Conservation (phyloP, 495 filamentous ascomycete genomes). For the Podospora fimiseda region DNA sequence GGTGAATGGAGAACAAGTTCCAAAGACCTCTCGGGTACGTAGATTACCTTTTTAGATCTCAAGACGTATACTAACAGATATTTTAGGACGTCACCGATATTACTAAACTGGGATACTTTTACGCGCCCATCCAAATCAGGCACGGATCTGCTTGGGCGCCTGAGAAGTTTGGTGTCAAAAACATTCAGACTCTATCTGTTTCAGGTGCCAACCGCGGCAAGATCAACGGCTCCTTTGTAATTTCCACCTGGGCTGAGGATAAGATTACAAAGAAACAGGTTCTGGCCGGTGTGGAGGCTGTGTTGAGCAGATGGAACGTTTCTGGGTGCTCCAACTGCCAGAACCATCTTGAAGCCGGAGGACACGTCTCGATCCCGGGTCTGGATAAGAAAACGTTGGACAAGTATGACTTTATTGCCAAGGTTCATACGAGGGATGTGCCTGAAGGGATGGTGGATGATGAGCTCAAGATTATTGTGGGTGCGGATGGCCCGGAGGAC, state of each 20-base stretch:
- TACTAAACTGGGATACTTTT: constrained; percentile 7
- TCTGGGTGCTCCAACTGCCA: not conserved
- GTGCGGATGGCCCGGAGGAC: no score
- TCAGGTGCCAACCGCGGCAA: constrained; percentile 12
- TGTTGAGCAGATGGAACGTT: not conserved
- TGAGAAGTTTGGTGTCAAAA: not conserved
- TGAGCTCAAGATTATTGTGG: no score
- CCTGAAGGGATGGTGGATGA: no score
- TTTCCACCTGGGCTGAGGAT: constrained; percentile 4
- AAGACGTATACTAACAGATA: not conserved
- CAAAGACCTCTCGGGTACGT: not conserved
- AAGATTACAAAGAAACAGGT: not conserved
- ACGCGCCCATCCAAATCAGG: constrained; percentile 1
- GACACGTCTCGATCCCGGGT: not conserved
- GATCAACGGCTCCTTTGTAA: constrained; percentile 17
- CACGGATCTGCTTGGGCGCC: no score
- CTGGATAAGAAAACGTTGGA: no score
- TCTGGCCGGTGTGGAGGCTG: not conserved
- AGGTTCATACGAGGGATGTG: no score
- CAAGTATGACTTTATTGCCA: no score
- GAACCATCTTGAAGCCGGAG: not conserved
- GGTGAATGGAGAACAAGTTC: not conserved
- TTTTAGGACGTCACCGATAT: constrained; percentile 15
- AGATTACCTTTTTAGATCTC: not conserved
- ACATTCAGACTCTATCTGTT: constrained; percentile 1